These are phyloP conservation scores for Grammothele lineata DNA, from an alignment of 768 basidiomycete species.

Conservation along the genomic window DNA sequence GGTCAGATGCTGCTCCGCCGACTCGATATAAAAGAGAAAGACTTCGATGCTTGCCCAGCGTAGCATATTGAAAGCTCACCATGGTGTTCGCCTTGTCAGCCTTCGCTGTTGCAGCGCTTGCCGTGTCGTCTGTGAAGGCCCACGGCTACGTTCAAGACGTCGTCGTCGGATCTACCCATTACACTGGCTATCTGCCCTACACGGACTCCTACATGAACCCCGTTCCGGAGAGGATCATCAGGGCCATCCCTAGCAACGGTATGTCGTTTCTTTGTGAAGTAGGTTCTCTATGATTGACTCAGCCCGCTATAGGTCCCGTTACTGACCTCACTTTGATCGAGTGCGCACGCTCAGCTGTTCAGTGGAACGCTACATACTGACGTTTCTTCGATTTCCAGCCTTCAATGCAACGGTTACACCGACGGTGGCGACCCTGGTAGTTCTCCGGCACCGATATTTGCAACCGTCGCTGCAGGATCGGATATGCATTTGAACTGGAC, in stretches of 20 bases:
- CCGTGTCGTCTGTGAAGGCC: slow-evolving; percentile 18
- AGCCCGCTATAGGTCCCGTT: slow-evolving; percentile 31
- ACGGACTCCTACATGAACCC: slow-evolving; percentile 33
- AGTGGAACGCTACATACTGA: background rate
- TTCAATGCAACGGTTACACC: slow-evolving; percentile 30
- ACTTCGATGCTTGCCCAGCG: no score
- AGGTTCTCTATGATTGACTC: no score
- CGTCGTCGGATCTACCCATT: slow-evolving; percentile 28
- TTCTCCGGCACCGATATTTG: slow-evolving; percentile 36
- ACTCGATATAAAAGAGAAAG: no score
- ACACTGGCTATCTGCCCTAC: slow-evolving; percentile 38
- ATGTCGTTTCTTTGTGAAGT: slow-evolving; percentile 4
- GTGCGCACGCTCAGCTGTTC: slow-evolving; percentile 17
- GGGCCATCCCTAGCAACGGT: slow-evolving; percentile 41
- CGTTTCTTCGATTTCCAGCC: slow-evolving; percentile 2
- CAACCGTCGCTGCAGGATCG: slow-evolving; percentile 38
- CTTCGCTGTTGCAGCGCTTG: background rate
- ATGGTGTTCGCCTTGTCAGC: no score
- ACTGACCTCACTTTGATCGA: slow-evolving; percentile 36
- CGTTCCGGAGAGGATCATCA: slow-evolving; percentile 36
- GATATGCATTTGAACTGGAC: slow-evolving; percentile 39
- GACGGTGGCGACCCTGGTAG: slow-evolving; percentile 26
- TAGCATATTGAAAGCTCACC: no score
- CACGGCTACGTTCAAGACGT: slow-evolving; percentile 41
- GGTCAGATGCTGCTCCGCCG: no score